phyloP scores from a whole-genome alignment of 2,329 filamentous ascomycete genomes.

The Dactylellina cionopaga region DNA sequence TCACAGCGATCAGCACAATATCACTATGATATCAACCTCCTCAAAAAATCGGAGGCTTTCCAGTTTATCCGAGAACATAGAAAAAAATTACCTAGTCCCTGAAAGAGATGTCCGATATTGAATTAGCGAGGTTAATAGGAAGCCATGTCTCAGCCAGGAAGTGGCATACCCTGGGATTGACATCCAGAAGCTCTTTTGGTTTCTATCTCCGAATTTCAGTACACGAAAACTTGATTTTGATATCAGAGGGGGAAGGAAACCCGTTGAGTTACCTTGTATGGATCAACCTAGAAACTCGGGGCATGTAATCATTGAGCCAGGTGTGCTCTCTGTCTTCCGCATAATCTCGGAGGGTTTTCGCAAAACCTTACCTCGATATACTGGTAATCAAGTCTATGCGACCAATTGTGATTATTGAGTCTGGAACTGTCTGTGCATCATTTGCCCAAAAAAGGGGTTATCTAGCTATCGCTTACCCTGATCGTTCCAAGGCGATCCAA shows the following conservation, averaged over 20 bases:
- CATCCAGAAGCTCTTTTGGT: constrained; percentile 74
- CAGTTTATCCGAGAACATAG: neutral
- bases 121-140: constrained; percentile 23
- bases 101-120: constrained; percentile 2
- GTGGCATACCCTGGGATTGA: constrained; percentile 71
- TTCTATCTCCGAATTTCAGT: constrained; percentile 63
- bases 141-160: constrained; percentile 34
- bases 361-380: constrained; percentile 72
- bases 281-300: constrained; percentile 67
- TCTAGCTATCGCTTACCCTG: constrained; percentile 66
- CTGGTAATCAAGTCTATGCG: constrained; percentile 72
- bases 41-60: constrained; percentile 10
- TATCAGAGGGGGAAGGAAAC: constrained; percentile 15
- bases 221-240: neutral
- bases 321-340: constrained; percentile 17
- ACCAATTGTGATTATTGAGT: neutral
- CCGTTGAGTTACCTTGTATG: constrained; percentile 65
- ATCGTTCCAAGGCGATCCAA: constrained; percentile 84
- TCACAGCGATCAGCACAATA: neutral
- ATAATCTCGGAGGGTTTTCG: constrained; percentile 9
- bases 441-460: neutral
- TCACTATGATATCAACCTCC: constrained; percentile 23
- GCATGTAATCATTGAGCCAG: constrained; percentile 31
- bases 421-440: neutral
- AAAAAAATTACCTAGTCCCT: constrained; percentile 49